These are phyloP conservation scores for Didymella arachidicola DNA, from an alignment of 2,329 filamentous ascomycete species.

Conservation along the genomic window DNA sequence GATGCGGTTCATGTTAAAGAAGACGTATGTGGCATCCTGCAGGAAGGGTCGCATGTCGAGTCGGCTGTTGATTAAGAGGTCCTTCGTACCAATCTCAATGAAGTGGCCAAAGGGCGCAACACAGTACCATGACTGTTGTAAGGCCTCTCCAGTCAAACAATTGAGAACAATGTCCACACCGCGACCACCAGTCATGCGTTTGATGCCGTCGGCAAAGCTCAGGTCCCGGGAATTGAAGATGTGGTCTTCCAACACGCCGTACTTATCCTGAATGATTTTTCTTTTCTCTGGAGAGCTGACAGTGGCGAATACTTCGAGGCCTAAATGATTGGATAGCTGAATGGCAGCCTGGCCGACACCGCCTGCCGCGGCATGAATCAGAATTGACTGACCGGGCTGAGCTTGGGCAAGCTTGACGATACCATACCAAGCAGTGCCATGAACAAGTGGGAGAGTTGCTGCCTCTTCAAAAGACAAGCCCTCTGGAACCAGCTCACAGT, in stretches of 20 bases:
- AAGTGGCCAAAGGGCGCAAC: conserved; percentile 45
- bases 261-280: conserved; percentile 20
- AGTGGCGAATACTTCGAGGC: conserved; percentile 16
- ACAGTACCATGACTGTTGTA: conserved; percentile 37
- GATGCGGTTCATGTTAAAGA: conserved; percentile 3
- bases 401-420: conserved; percentile 34
- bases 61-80: conserved; percentile 24
- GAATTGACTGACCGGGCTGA: conserved; percentile 34
- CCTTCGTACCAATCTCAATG: conserved; percentile 34
- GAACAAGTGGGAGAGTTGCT: conserved; percentile 9
- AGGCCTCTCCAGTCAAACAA: conserved; percentile 31
- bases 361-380: conserved; percentile 37
- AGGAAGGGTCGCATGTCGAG: conserved; percentile 25
- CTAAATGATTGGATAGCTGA: conserved; percentile 22
- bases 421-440: conserved; percentile 19
- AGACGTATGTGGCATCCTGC: neutral
- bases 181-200: conserved; percentile 25
- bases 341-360: conserved; percentile 34
- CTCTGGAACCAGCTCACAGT: conserved; percentile 18
- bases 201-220: conserved; percentile 38
- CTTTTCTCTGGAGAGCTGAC: conserved; percentile 11
- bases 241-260: conserved; percentile 38
- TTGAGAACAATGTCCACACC: neutral
- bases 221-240: conserved; percentile 45
- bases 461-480: neutral